phyloP scores from a whole-genome alignment of 352 stramenopile species.

The Blastocystis sp. region DNA sequence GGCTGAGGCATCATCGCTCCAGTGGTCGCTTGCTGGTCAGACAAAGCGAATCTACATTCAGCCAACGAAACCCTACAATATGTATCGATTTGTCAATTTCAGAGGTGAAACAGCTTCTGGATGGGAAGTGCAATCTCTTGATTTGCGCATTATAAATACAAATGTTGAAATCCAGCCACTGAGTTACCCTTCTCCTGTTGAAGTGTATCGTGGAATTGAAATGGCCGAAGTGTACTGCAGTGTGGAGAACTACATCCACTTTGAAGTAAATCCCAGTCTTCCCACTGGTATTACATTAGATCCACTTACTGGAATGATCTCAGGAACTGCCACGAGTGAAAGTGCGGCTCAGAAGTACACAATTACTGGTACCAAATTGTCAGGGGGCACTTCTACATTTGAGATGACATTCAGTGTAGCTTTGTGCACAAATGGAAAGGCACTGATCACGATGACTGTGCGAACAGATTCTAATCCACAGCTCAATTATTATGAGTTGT shows the following conservation, averaged over 20 bases:
- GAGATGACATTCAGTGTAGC: not conserved
- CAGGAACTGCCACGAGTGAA: not conserved
- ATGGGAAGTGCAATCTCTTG: not conserved
- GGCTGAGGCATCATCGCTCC: not conserved
- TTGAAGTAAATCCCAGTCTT: not conserved
- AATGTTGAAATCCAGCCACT: not conserved
- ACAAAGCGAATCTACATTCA: not conserved
- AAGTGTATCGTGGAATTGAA: not conserved
- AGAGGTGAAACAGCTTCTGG: not conserved
- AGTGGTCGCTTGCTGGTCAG: not conserved
- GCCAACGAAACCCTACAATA: not conserved
- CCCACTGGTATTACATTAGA: not conserved
- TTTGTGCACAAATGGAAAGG: not conserved
- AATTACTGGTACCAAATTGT: not conserved
- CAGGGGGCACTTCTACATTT: not conserved
- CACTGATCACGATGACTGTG: not conserved
- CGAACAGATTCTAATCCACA: not conserved
- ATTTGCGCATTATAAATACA: not conserved
- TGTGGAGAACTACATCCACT: not conserved
- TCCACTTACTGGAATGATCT: not conserved
- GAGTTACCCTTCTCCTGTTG: not conserved
- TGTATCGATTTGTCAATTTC: not conserved
- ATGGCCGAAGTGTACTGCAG: slow-evolving; percentile 10
- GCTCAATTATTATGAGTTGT: not conserved
- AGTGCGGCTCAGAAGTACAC: not conserved